Conservation (phyloP, 2,329 filamentous ascomycete species). For the Trichoderma polysporum region DNA sequence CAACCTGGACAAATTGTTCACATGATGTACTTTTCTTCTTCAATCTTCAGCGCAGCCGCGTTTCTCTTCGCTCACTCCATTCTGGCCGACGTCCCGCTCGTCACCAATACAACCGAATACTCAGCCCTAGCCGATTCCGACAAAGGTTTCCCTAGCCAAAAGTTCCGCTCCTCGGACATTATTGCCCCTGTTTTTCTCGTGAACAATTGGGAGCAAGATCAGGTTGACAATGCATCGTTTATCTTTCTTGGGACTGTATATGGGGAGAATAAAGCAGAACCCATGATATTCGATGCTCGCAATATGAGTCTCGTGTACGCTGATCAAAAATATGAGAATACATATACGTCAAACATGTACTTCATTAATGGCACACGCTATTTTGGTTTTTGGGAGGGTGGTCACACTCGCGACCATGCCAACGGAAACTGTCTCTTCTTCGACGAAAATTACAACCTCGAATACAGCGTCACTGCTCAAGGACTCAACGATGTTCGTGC, state of each 20-base stretch:
- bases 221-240: not conserved
- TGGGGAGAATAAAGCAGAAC: not conserved
- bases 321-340: not conserved
- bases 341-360: not conserved
- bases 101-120: constrained; percentile 1
- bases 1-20: not conserved
- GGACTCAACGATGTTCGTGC: constrained; percentile 35
- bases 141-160: not conserved
- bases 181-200: not conserved
- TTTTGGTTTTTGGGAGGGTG: constrained; percentile 6
- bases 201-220: not conserved
- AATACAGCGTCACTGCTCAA: constrained; percentile 35
- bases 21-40: not conserved
- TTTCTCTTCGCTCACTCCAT: not conserved
- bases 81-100: not conserved
- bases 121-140: not conserved
- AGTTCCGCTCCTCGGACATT: not conserved
- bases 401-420: constrained; percentile 3
- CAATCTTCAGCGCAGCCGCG: not conserved
- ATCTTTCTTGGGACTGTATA: constrained; percentile 5
- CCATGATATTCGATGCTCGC: constrained; percentile 2
- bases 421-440: constrained; percentile 13
- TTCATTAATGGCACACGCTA: not conserved
- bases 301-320: constrained; percentile 7
- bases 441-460: not conserved